Evolutionary conservation across 1,284 basidiomycete species (phyloP).

Genomic region (Ceratobasidium sp.): DNA sequence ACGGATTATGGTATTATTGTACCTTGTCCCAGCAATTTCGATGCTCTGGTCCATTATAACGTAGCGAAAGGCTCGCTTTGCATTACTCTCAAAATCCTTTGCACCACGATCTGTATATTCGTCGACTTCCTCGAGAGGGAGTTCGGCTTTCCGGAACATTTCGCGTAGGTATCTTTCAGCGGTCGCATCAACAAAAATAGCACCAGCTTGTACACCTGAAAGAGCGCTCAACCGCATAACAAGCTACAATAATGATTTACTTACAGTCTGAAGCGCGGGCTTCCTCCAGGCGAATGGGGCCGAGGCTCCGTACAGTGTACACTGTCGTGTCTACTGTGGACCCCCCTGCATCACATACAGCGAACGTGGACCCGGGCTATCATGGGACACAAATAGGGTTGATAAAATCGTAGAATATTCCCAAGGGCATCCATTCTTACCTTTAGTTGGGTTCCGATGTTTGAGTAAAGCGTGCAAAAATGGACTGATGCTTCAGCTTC

Average conservation of each 20-base stretch:
- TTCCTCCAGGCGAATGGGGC: constrained; percentile 38
- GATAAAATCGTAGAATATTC: neutral
- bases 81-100: constrained; percentile 31
- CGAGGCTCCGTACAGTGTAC: constrained; percentile 27
- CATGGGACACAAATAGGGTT: no score
- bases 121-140: constrained; percentile 1
- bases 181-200: constrained; percentile 21
- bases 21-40: neutral
- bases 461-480: constrained; percentile 31
- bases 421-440: neutral
- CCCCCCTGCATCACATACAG: constrained; percentile 42
- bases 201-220: constrained; percentile 34
- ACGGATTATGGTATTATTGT: constrained; percentile 1
- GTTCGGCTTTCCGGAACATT: neutral
- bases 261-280: constrained; percentile 34
- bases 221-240: neutral
- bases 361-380: constrained; percentile 36
- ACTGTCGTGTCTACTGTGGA: constrained; percentile 42
- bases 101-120: constrained; percentile 1
- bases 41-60: neutral
- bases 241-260: neutral
- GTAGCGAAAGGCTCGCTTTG: constrained; percentile 17
- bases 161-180: constrained; percentile 1
- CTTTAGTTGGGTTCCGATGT: constrained; percentile 19
- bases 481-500: constrained; percentile 43